A percentile compares a stretch with the other conserved stretches of the same genome.
phyloP scores from a whole-genome alignment of 139 green algal species.

The Ostreobium quekettii region DNA sequence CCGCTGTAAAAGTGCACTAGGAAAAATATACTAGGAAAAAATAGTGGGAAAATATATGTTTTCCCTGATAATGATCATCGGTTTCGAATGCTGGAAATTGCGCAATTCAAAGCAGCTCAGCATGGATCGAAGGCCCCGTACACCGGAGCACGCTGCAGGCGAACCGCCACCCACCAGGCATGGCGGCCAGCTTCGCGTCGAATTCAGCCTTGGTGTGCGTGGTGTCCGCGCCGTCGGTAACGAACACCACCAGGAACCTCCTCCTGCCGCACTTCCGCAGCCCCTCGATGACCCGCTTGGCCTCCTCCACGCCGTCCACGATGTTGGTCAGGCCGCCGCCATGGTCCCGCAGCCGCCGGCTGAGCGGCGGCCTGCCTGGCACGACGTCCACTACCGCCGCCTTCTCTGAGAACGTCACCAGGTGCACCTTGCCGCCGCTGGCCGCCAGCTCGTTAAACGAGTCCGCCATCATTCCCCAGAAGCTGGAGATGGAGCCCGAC shows the following conservation, averaged over 20 bases:
- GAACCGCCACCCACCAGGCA: too few relatives aligned
- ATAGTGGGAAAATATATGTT: too few relatives aligned
- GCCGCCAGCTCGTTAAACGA: background rate
- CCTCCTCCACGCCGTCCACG: background rate
- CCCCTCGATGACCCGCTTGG: background rate
- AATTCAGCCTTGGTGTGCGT: too few relatives aligned
- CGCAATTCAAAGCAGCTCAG: too few relatives aligned
- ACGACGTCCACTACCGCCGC: too few relatives aligned
- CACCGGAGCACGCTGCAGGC: too few relatives aligned
- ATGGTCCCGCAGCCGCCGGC: background rate
- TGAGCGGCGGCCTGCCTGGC: background rate
- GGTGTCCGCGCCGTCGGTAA: background rate
- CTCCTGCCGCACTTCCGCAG: background rate
- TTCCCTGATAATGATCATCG: too few relatives aligned
- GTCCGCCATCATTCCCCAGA: background rate
- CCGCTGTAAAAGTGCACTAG: too few relatives aligned
- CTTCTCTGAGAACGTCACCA: background rate
- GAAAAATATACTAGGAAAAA: too few relatives aligned
- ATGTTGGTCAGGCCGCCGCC: background rate
- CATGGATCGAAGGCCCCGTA: too few relatives aligned
- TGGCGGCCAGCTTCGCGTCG: too few relatives aligned
- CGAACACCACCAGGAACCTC: background rate
- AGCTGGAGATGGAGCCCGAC: background rate
- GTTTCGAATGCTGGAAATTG: too few relatives aligned
- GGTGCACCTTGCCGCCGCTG: background rate